Percentiles rank a stretch among this genome's conserved stretches.
Conservation (phyloP, 306 rosid species). For the Styphnolobium japonicum region DNA sequence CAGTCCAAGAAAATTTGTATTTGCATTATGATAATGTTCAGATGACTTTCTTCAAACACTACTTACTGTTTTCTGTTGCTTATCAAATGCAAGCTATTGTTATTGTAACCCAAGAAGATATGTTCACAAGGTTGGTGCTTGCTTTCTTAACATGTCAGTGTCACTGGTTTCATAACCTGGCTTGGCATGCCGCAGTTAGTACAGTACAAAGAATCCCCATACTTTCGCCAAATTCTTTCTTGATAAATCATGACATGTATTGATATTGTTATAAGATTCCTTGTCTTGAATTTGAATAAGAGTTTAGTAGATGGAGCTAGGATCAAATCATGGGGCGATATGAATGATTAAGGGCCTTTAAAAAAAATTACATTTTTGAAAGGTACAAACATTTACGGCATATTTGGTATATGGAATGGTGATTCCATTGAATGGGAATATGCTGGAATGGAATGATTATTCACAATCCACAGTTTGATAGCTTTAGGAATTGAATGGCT, state of each 20-base stretch:
- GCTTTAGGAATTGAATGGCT: too few relatives aligned
- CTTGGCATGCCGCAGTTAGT: neutral
- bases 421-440: neutral
- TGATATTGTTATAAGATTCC: neutral
- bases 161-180: slow-evolving; percentile 13
- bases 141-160: slow-evolving; percentile 15
- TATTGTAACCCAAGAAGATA: neutral
- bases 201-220: too few relatives aligned
- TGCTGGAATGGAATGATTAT: neutral
- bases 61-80: neutral
- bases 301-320: neutral
- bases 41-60: neutral
- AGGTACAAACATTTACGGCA: neutral
- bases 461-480: neutral
- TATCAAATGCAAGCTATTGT: neutral
- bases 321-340: neutral
- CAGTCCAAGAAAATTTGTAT: neutral
- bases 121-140: neutral
- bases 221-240: neutral
- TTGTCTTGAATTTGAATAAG: neutral
- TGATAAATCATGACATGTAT: neutral
- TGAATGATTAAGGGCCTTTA: neutral
- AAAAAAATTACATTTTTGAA: neutral
- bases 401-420: neutral
- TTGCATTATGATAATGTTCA: neutral